Percentiles rank a stretch among this genome's conserved stretches.
These are phyloP conservation scores for Aspergillus carbonarius DNA, from an alignment of 2,329 filamentous ascomycete species.

Conservation along the genomic window DNA sequence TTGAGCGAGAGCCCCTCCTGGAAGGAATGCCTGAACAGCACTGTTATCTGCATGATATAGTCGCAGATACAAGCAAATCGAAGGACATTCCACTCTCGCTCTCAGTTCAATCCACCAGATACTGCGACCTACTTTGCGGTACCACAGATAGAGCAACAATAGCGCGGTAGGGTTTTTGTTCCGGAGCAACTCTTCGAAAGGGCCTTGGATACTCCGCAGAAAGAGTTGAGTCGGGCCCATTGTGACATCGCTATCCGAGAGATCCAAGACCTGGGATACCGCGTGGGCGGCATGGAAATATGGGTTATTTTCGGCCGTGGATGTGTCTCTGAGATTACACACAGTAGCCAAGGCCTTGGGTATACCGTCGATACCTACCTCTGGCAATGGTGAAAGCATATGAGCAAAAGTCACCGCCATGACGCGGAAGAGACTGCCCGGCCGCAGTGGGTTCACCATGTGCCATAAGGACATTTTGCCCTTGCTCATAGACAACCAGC, in stretches of 20 bases:
- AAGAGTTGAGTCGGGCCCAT: conserved; percentile 34
- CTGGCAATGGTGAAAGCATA: conserved; percentile 37
- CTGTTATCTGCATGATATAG: conserved; percentile 28
- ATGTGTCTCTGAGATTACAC: conserved; percentile 28
- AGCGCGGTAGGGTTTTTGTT: conserved; percentile 41
- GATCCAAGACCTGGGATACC: conserved; percentile 30
- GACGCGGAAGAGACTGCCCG: conserved; percentile 49
- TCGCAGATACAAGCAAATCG: conserved; percentile 43
- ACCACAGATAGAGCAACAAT: conserved; percentile 46
- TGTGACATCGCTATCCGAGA: conserved; percentile 29
- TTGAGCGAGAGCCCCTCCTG: no score
- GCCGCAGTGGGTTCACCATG: conserved; percentile 50
- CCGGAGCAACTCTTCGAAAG: conserved; percentile 35
- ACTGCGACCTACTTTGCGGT: conserved; percentile 39
- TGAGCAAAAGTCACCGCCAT: conserved; percentile 35
- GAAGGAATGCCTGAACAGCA: conserved; percentile 14
- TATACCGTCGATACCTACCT: conserved; percentile 23
- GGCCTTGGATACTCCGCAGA: conserved; percentile 32
- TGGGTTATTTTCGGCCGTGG: conserved; percentile 36
- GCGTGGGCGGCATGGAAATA: conserved; percentile 44
- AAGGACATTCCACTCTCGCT: conserved; percentile 43
- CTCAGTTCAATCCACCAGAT: conserved; percentile 49
- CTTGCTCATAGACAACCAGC: conserved; percentile 59
- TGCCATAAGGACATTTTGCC: conserved; percentile 58
- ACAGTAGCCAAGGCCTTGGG: conserved; percentile 19